Percentiles rank a stretch among this genome's conserved stretches.
Evolutionary conservation across 257 asterid genomes (phyloP).

Genomic region (Solanum pimpinellifolium): DNA sequence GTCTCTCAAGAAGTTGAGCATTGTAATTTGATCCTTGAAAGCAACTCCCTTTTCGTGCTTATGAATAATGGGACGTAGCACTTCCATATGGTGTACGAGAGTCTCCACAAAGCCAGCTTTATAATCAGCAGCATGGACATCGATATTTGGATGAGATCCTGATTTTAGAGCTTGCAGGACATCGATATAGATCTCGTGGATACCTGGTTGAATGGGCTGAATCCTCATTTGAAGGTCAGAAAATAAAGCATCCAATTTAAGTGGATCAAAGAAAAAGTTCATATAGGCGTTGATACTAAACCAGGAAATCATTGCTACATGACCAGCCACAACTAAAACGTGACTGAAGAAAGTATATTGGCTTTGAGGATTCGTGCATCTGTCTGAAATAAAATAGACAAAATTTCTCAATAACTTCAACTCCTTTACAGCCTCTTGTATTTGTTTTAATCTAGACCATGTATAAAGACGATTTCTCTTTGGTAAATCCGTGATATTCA

Average conservation of each 20-base stretch:
- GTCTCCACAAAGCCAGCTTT: neutral
- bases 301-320: neutral
- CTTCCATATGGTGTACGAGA: neutral
- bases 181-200: neutral
- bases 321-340: neutral
- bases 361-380: neutral
- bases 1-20: neutral
- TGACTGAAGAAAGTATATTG: neutral
- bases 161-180: neutral
- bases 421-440: neutral
- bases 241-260: neutral
- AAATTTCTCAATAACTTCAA: neutral
- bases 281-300: no score
- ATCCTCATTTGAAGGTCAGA: neutral
- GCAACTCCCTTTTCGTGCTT: neutral
- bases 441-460: neutral
- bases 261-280: no score
- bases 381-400: neutral
- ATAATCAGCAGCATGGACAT: neutral
- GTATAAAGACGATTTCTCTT: no score
- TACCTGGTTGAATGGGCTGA: neutral
- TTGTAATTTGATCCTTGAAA: neutral
- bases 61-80: no score
- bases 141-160: neutral
- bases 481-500: neutral